Evolutionary conservation across 1,284 basidiomycete genomes (phyloP).

Genomic region (Leccinum fuscescens): DNA sequence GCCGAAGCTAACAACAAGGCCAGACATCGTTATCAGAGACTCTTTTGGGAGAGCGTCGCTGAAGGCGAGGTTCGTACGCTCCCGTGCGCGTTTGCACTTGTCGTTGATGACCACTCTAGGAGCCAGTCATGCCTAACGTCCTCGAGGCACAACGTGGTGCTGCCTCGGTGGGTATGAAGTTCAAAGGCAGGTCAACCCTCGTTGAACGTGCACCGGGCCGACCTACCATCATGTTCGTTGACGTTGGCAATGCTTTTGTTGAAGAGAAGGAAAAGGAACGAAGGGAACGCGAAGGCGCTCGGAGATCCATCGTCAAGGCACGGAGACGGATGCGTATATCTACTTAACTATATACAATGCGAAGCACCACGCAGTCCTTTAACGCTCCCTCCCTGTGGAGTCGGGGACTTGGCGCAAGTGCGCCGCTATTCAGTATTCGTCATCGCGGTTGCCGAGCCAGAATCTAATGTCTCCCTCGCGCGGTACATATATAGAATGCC

Average conservation of each 20-base stretch:
- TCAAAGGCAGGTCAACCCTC: slow-evolving; percentile 36
- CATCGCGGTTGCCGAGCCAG: too few species aligned
- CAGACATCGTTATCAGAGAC: slow-evolving; percentile 63
- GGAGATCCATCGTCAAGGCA: slow-evolving; percentile 38
- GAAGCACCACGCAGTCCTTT: too few species aligned
- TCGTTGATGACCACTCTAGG: slow-evolving; percentile 32
- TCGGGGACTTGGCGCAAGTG: too few species aligned
- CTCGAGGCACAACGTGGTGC: slow-evolving; percentile 44
- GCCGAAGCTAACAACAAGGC: slow-evolving; percentile 52
- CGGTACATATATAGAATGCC: too few species aligned
- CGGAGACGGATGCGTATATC: slow-evolving; percentile 25
- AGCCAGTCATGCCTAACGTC: slow-evolving; percentile 52
- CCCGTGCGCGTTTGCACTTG: not conserved
- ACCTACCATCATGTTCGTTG: slow-evolving; percentile 58
- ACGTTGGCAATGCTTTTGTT: slow-evolving; percentile 67
- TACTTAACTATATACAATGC: slow-evolving; percentile 4
- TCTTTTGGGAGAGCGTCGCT: slow-evolving; percentile 71
- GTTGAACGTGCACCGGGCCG: slow-evolving; percentile 42
- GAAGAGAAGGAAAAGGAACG: slow-evolving; percentile 51
- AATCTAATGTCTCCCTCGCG: too few species aligned
- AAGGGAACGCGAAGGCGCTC: slow-evolving; percentile 47
- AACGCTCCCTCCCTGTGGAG: too few species aligned
- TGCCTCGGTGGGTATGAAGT: slow-evolving; percentile 38
- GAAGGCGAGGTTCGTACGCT: slow-evolving; percentile 56
- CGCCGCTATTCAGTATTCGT: too few species aligned